Base-by-base conservation (phyloP, 2,329 filamentous ascomycete species). In the Fusarium sp. region DNA sequence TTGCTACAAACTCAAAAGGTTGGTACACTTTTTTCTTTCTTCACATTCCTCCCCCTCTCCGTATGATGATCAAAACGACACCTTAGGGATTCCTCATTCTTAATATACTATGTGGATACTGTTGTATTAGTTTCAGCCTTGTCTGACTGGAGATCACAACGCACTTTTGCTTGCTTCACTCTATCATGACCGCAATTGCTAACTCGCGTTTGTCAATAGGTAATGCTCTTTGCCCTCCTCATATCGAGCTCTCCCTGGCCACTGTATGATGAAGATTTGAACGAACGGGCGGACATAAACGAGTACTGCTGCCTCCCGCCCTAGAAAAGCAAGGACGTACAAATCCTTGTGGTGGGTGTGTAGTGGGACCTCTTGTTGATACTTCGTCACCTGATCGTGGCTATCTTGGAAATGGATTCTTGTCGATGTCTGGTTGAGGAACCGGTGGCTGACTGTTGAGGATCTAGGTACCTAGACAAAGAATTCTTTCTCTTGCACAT, bases 261-360 rank as follows among this genome's bases (percentile, higher is more conserved):
- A 81, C 79, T 77, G 71, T 77, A 85, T 89, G 87, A 90, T 83
- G 87, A 89, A 86, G 81, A 81, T 80, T 88, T 89, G 87, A 88
- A 89, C 87, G 87, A 89, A 89, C 87, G 87, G 87, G 87, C 87
- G 87, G 87, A 89, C 87, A 89, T 87, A 88, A 87, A 82, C 81
- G 86, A 88, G 85, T 83, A 83, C 77, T 76, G 81, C 78, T 79
- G 75, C 76, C 81, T 79, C 77, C 79, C 82, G 77, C 81, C 81
- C 79, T 79, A 76, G 79, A 85, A 85, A 86, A 86, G 80, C 86
- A 81, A 84, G 86, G 83, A 80, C 84, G 86, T 89, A 89, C 87
- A 90, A 87, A 81, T 73, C 85, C 84, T 83, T 84, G 86, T 84
- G 86, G 84, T 83, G 81, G 80, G 76, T 79, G 81, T 78, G 74